Evolutionary conservation across 2,329 filamentous ascomycete species (phyloP), one percentile per base, ranked within the genome.

Genomic region (Fusarium sp.): DNA sequence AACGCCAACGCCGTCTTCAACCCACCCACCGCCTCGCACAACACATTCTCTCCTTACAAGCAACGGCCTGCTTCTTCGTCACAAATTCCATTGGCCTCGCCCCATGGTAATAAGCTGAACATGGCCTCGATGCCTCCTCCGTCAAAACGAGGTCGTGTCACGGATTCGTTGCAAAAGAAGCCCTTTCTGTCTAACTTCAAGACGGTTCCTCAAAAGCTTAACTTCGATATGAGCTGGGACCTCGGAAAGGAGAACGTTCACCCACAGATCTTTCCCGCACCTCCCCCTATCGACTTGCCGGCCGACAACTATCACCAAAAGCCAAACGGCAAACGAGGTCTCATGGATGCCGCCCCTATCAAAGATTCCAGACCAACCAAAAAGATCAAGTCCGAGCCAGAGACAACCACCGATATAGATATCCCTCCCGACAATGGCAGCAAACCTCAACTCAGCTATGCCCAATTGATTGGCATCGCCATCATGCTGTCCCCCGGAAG

Each of bases 401-500:
- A 40, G 22, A n/a, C 52, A 33, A 36, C 51, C 50, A 43, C 26
- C 53, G 13, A 40, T 62, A 7, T 62, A 7, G 36, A 46, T 53
- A 45, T 94, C 6, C 92, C 94, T 6, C 85, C 91, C 47, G 96
- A 98, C 76, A 94, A 98, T 77, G 95, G 94, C 73, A 85, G 85
- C 57, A 98, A 99, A 79, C 96, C 96, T 7, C 88, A 90, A 7
- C 94, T 95, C 80, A 98, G 94, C 82, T 99, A 99, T 78, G 95
- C 96, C 21, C 92, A 92, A 73, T 87, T 99, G 72, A 98, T 98
- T 70, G 96, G 93, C 77, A 98, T 98, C 94, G 94, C 96, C 52
- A 98, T 99, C 73, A 85, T 98, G 22, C 90, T 94, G 66, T 93
- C 96, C 6, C 91, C 92, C 14, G 89, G 91, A 65, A 90, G 94